phyloP scores from a whole-genome alignment of 768 basidiomycete species.

The Lyophyllum semitale region DNA sequence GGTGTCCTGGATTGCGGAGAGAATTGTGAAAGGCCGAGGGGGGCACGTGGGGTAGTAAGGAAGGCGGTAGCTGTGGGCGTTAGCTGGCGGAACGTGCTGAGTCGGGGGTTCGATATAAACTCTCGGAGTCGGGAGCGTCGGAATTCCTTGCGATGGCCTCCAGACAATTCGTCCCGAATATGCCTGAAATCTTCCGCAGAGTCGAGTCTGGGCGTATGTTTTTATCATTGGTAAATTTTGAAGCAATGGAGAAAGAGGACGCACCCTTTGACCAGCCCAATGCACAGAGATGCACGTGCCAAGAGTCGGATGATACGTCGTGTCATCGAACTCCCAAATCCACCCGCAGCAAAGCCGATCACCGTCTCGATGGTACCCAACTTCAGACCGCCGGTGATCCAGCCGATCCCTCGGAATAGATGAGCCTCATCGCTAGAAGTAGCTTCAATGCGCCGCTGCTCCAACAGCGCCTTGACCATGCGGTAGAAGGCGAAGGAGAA shows the following conservation, averaged over 20 bases:
- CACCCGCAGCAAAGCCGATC: constrained; percentile 58
- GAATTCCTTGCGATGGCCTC: constrained; percentile 10
- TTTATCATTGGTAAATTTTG: background rate
- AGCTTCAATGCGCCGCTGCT: constrained; percentile 54
- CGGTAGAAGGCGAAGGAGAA: constrained; percentile 65
- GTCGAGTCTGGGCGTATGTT: constrained; percentile 49
- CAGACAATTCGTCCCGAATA: constrained; percentile 40
- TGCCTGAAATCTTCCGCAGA: constrained; percentile 51
- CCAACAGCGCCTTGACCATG: constrained; percentile 48
- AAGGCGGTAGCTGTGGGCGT: constrained; percentile 45
- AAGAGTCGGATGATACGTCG: constrained; percentile 61
- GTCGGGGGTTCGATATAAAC: constrained; percentile 57
- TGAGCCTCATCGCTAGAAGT: constrained; percentile 45
- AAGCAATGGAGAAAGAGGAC: constrained; percentile 18
- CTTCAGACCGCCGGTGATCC: constrained; percentile 63
- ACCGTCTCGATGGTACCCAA: constrained; percentile 67
- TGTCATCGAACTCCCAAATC: constrained; percentile 53
- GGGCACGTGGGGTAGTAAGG: constrained; percentile 33
- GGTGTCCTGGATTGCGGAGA: constrained; percentile 6
- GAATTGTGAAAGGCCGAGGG: constrained; percentile 12
- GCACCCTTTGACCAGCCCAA: constrained; percentile 72
- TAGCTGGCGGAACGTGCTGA: constrained; percentile 57
- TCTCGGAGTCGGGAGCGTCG: constrained; percentile 39
- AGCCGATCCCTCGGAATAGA: constrained; percentile 61
- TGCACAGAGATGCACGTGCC: constrained; percentile 53